Base-by-base conservation (phyloP, 208 protist species). In the Leishmania mexicana region DNA sequence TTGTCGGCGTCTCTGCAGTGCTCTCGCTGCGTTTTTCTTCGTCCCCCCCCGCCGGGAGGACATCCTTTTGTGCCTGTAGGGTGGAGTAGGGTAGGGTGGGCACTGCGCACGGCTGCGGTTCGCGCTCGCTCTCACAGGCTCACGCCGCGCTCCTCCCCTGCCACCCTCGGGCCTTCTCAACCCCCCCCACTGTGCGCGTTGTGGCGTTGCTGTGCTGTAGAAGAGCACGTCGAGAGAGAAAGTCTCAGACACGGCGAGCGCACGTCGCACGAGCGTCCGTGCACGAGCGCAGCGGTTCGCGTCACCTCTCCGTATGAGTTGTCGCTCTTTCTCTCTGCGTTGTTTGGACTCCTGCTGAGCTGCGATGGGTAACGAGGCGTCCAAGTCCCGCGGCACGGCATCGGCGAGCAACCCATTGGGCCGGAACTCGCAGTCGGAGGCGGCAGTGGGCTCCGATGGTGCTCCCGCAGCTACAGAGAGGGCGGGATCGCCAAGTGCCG, bases 351-450 rank as follows among this genome's bases (percentile, higher is more conserved):
- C 8, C 3, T 58, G 19, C 7, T 10, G 28, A n/a, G 7, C 31
- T 24, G 78, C 3, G 11, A 81, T 76, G 78, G 78, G 64, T 7
- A 81, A 80, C 62, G 76, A 80, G 35, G 24, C 47, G 62, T 83
- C 78, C 19, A 86, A 86, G 75, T 45, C 73, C 54, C 24, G 54
- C 49, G 57, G 73, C 11, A 21, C 47, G 21, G 13, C 78, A 45
- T 60, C 54, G 53, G 15, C 51, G 17, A 65, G 53, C 57, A 49
- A 13, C 17, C n/a, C 40, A 31, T 31, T 38, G 4, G 31, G 62
- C 62, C 75, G 28, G 19, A 40, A 19, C 38, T 21, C 49, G 31
- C 75, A 65, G 31, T 7, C 57, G 19, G 45, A 31, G 45, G 21
- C 70, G 31, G 31, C 62, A 40, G 62, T 35, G 31, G 31, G 5